Conservation (phyloP, 192 early-diverging fungal genomes). For the Phlyctochytrium planicorne region DNA sequence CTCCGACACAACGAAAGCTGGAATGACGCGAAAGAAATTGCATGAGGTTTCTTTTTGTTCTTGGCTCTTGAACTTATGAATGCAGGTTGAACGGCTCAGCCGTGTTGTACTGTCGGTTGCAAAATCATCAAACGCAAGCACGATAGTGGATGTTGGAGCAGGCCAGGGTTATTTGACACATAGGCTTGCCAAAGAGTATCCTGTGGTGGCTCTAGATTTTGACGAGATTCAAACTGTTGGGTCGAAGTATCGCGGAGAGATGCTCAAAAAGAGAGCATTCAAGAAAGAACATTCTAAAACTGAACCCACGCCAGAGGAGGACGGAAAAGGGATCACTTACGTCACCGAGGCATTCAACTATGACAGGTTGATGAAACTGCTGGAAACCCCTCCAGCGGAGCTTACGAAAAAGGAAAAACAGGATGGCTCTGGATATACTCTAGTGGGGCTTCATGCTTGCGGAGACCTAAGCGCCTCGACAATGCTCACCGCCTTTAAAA, state of each 20-base stretch:
- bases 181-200: conserved; percentile 16
- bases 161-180: conserved; percentile 40
- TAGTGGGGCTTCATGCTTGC: conserved; percentile 31
- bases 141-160: conserved; percentile 34
- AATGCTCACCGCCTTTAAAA: conserved; percentile 16
- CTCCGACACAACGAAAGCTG: conserved; percentile 10
- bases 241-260: conserved; percentile 11
- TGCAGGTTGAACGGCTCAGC: background rate
- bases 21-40: conserved; percentile 25
- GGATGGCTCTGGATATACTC: background rate
- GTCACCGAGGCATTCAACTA: conserved; percentile 10
- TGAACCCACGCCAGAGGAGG: too few species aligned
- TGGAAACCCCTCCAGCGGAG: conserved; percentile 4
- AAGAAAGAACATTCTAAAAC: background rate
- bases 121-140: background rate
- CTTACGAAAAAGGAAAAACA: background rate
- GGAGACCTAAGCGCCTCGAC: conserved; percentile 20
- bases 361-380: background rate
- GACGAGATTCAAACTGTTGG: conserved; percentile 29
- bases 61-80: conserved; percentile 5
- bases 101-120: background rate
- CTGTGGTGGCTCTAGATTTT: conserved; percentile 35
- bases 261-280: conserved; percentile 10
- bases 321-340: conserved; percentile 11
- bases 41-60: conserved; percentile 19